Base-by-base conservation (phyloP, 345 rosid species). In the Brassica rapa region DNA sequence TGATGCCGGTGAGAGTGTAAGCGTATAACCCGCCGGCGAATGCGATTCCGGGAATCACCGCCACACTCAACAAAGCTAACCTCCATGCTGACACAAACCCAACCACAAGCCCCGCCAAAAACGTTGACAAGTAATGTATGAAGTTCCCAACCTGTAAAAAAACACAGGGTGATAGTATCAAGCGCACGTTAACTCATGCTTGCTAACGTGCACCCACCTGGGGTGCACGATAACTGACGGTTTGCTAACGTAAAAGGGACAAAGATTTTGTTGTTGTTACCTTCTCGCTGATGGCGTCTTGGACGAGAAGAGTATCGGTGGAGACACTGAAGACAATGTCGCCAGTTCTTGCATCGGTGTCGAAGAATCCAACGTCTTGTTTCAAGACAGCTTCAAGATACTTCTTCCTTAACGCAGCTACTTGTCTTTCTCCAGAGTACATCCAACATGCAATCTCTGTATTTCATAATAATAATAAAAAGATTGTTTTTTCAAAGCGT, bases 231-330 rank as follows among this genome's bases (percentile, higher is more conserved):
- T 79, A 61, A 15, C 7, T 8, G 65, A 67, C 64, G 23, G 53
- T 30, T 71, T 63, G 76, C 73, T 80, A 80, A 75, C 69, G 57
- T 80, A 23, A 65, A 59, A 80, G 12, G 29, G 10, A 0, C 5
- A 62, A 32, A 41, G 2, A 2, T 6, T 33, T 37, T 56, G 29
- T 4, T 6, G 2, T 24, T 3, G 10, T 56, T 60, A 94, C 99
- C 98, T 95, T 95, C 81, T 95, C 98, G 65, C 99, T 93, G 69
- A 95, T 95, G 88, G 99, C 99, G 77, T 95, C 99, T 91, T 95
- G 99, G 68, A 95, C 98, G 37, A 95, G 98, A 76, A 95, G 91
- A 65, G 99, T 95, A 82, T 95, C 99, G 6, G 99, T 95, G 24
- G 99, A 95, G 78, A 95, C 96, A 85, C 98, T 90, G 78, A 95